Base-by-base conservation (phyloP, 2,329 filamentous ascomycete genomes). In the Stromatinia cepivora region DNA sequence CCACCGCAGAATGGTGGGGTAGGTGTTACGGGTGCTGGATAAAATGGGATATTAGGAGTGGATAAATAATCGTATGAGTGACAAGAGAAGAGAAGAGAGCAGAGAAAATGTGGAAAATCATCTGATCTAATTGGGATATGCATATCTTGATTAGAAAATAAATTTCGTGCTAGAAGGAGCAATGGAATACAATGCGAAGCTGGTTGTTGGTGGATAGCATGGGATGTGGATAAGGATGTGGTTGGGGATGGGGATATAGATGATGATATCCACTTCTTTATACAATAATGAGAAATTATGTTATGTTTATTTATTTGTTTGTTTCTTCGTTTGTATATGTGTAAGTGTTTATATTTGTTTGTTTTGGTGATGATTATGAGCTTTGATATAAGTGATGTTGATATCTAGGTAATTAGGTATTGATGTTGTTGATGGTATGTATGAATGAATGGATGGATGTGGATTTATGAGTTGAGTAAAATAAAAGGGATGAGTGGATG, bases 1-100 rank as follows among this genome's bases (percentile, higher is more conserved):
- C 74, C 76, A 28, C 74, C 76, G 25, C 77, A 75, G 63, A 78
- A 78, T 69, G 77, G 77, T 13, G 76, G 76, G 4, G 73, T 79
- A 28, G 77, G 77, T 4, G 76, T 79, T 10, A 76, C 76, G 62
- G 77, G 77, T 66, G 73, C 76, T 31, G 71, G 72, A 62, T 79
- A 63, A 77, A 56, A 50, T 17, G 22, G 13, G 20, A 15, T 42
- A 42, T 42, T 42, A 10, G 9, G 22, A 36, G 13, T 48, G 7
- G 45, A 54, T 48, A 48, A 20, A 48, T 22, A 25, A 57, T 56
- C 34, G n/a, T 36, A 63, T 13, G 34, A n/a, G 36, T 17, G 36
- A 52, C 3, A 31, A 31, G 39, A 59, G 25, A 31, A 28, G 39
- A 22, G n/a, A 46, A 22, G 28, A 54, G 39, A 59, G 8, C 2